Base-by-base conservation (phyloP, 2,329 filamentous ascomycete genomes). In the Neopestalotiopsis sp. region DNA sequence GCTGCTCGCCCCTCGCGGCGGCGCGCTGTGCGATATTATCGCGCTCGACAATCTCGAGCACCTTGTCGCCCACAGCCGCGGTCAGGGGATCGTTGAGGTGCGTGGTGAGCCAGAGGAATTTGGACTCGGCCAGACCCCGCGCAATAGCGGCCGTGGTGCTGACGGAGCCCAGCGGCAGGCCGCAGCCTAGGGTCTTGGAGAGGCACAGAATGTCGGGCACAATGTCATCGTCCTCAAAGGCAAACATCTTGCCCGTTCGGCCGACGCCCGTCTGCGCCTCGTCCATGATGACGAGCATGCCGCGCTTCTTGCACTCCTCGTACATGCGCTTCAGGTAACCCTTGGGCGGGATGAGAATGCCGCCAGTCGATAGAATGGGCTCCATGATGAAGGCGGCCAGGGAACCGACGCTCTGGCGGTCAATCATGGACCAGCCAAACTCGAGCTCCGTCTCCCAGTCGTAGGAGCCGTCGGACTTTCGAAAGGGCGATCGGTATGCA, bases 321-420 rank as follows among this genome's bases (percentile, higher is more conserved):
- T 82, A 84, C 73, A 91, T 79, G 0, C 82, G 83, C 67, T 80
- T 80, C 20, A 91, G 78, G 72, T 91, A 91, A 0, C 89, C 89
- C 1, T 76, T 68, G 0, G 89, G 88, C 0, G 87, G 80, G 1
- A 83, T 84, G 14, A 86, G 81, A 74, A 91, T 88, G 1, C 90
- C 45, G 89, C 86, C 88, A 0, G 81, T 77, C 17, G 85, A 86
- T 0, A 89, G 81, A 45, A 91, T 90, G 0, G 86, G 87, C 73
- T 91, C 89, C 64, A 91, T 77, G 67, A 92, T 88, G 40, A 89
- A 85, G 0, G 90, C 90, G 0, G 89, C 89, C 0, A 92, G 81
- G 0, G 88, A 90, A 0, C 89, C 89, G 20, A 85, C 84, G 1
- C 83, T 87, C 69, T 89, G 85, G 4, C 82, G 79, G 72, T 91